phyloP scores from a whole-genome alignment of 257 asterid genomes.

The Orobanche coerulescens region DNA sequence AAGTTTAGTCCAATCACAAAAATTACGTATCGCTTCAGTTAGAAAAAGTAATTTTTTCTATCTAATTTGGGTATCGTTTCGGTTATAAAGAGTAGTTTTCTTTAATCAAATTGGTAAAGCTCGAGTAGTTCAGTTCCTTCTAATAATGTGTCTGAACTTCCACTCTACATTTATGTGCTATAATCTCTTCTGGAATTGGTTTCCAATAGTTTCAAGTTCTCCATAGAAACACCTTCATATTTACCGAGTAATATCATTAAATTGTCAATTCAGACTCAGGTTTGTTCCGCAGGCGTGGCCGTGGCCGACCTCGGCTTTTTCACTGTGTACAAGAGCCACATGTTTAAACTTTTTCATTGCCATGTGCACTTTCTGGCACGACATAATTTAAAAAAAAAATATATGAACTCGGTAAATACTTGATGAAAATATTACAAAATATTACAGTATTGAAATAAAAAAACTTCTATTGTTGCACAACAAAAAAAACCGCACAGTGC shows the following conservation, averaged over 20 bases:
- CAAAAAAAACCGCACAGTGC: neutral
- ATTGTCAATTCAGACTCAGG: conserved; percentile 51
- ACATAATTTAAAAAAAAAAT: too few relatives aligned
- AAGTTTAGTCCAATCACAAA: too few relatives aligned
- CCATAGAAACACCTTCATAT: neutral
- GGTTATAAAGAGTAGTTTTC: too few relatives aligned
- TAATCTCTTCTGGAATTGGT: conserved; percentile 17
- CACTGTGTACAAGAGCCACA: conserved; percentile 82
- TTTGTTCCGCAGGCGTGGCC: conserved; percentile 9
- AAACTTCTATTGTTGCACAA: neutral
- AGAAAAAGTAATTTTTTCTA: too few relatives aligned
- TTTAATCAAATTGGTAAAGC: too few relatives aligned
- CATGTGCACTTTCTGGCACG: neutral
- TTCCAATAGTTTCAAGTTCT: conserved; percentile 50
- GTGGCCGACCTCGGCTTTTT: conserved; percentile 57
- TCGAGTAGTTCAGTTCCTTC: too few relatives aligned
- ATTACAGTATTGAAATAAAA: too few relatives aligned
- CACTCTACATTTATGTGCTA: too few relatives aligned
- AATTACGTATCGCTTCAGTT: too few relatives aligned
- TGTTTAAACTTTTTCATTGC: too few relatives aligned
- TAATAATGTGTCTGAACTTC: too few relatives aligned
- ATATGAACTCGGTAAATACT: neutral
- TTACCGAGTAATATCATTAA: conserved; percentile 61
- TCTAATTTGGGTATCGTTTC: too few relatives aligned
- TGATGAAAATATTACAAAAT: neutral